Conservation (phyloP, 176 grass and related monocot species). For the Phyllostachys edulis region DNA sequence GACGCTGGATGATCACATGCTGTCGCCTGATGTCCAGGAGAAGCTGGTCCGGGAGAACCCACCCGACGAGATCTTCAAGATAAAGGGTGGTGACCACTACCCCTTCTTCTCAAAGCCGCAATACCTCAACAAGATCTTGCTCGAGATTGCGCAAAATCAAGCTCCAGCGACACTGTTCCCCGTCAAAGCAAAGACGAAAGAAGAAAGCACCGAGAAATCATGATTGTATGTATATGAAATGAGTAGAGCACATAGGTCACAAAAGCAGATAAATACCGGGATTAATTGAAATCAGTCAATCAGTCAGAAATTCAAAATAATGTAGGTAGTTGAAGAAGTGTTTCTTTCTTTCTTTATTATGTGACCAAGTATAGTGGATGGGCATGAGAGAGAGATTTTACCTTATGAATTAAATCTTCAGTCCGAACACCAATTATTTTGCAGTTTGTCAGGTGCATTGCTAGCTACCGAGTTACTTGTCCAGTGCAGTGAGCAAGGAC, state of each 20-base stretch:
- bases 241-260: conserved; percentile 50
- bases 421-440: neutral
- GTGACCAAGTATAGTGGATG: conserved; percentile 43
- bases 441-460: neutral
- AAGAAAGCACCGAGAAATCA: neutral
- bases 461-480: neutral
- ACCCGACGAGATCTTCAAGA: conserved; percentile 79
- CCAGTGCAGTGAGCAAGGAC: neutral
- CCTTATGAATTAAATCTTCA: conserved; percentile 22
- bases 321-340: conserved; percentile 32
- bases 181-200: neutral
- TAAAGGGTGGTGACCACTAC: conserved; percentile 93
- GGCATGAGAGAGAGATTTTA: conserved; percentile 18
- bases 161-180: neutral
- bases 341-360: neutral
- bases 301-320: conserved; percentile 18
- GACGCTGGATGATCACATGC: conserved; percentile 75
- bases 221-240: conserved; percentile 42
- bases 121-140: conserved; percentile 80
- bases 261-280: conserved; percentile 7
- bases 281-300: conserved; percentile 21
- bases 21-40: conserved; percentile 84
- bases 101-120: conserved; percentile 95
- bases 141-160: conserved; percentile 76
- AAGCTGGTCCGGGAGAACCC: conserved; percentile 85